A percentile compares a stretch with the other conserved stretches of the same genome.
phyloP scores from a whole-genome alignment of 345 rosid species.

The Salix purpurea region DNA sequence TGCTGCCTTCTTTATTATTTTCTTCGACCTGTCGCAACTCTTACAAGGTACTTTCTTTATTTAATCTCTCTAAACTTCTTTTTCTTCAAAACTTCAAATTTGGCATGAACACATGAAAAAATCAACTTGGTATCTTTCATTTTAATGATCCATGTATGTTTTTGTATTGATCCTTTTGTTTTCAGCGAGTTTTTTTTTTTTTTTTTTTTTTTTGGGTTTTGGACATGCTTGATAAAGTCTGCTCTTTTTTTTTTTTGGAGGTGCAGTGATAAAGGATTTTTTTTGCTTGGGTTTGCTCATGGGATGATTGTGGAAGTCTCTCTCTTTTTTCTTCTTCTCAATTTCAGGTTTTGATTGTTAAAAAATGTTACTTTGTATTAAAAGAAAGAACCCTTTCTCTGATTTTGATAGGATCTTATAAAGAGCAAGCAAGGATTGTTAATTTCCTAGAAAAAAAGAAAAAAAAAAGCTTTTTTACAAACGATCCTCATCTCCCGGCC shows the following conservation, averaged over 20 bases:
- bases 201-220: not conserved
- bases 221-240: not conserved
- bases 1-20: not conserved
- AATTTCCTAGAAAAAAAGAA: not conserved
- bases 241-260: not conserved
- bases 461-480: constrained; percentile 1
- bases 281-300: not conserved
- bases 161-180: constrained; percentile 11
- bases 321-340: not conserved
- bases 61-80: not conserved
- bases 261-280: not conserved
- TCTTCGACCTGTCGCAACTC: constrained; percentile 16
- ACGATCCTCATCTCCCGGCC: not conserved
- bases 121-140: constrained; percentile 18
- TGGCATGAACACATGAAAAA: constrained; percentile 13
- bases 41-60: constrained; percentile 21
- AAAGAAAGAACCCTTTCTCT: constrained; percentile 12
- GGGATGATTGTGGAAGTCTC: not conserved
- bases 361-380: not conserved
- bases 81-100: not conserved
- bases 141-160: constrained; percentile 16
- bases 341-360: constrained; percentile 12
- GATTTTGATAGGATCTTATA: constrained; percentile 8
- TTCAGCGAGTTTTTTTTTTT: not conserved
- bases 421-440: not conserved